phyloP scores from a whole-genome alignment of 2,329 filamentous ascomycete species.

The Zymoseptoria ardabiliae region DNA sequence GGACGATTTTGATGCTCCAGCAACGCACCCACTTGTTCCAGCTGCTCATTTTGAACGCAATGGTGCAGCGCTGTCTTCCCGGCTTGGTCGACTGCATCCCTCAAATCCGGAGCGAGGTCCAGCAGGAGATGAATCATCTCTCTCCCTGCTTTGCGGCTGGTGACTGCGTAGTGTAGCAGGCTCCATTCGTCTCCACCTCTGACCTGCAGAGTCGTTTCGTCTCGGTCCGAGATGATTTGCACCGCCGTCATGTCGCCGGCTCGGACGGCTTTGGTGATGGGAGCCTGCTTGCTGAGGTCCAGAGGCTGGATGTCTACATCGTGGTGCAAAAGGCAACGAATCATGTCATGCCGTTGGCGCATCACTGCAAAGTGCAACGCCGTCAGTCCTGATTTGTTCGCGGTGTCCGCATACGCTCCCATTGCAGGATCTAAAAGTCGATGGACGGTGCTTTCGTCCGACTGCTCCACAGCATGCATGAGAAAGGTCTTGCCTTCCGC shows the following conservation, averaged over 20 bases:
- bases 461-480: conserved; percentile 16
- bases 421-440: conserved; percentile 13
- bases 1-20: conserved; percentile 6
- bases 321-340: conserved; percentile 12
- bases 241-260: conserved; percentile 10
- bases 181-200: conserved; percentile 16
- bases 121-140: conserved; percentile 14
- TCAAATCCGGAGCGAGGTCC: conserved; percentile 13
- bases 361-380: conserved; percentile 17
- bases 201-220: conserved; percentile 7
- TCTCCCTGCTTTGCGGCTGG: not conserved
- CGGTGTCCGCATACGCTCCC: conserved; percentile 13
- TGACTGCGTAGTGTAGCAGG: conserved; percentile 15
- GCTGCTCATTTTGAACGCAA: conserved; percentile 10
- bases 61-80: conserved; percentile 18
- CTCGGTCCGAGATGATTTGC: conserved; percentile 8
- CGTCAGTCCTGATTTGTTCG: conserved; percentile 9
- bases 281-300: conserved; percentile 14
- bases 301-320: conserved; percentile 12
- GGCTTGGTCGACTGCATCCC: conserved; percentile 11
- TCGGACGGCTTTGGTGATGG: conserved; percentile 14
- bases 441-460: conserved; percentile 12
- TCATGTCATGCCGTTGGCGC: conserved; percentile 12
- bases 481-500: conserved; percentile 15
- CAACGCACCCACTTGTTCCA: conserved; percentile 11